Evolutionary conservation across 139 green algal genomes (phyloP).

Genomic region (Pleodorina starrii): DNA sequence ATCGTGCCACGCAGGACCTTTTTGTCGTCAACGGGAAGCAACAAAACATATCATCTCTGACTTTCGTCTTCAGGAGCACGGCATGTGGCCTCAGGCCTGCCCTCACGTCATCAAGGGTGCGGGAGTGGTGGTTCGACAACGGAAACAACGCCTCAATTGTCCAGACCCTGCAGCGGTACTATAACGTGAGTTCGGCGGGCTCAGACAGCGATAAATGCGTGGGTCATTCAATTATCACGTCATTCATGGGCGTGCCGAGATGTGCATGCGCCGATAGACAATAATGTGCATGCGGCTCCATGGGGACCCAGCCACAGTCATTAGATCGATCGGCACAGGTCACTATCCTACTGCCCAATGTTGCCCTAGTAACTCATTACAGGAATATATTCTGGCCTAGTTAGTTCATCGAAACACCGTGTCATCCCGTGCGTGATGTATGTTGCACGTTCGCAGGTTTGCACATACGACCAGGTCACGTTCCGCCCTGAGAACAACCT

Average conservation of each 20-base stretch:
- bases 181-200: slow-evolving; percentile 11
- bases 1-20: slow-evolving; percentile 6
- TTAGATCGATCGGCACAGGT: too few relatives aligned
- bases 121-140: background rate
- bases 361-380: too few relatives aligned
- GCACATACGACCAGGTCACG: background rate
- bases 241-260: too few relatives aligned
- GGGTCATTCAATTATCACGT: too few relatives aligned
- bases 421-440: too few relatives aligned
- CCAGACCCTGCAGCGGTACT: background rate
- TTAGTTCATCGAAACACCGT: too few relatives aligned
- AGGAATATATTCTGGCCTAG: too few relatives aligned
- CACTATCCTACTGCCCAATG: too few relatives aligned
- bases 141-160: background rate
- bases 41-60: slow-evolving; percentile 5
- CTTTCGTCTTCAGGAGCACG: slow-evolving; percentile 13
- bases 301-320: too few relatives aligned
- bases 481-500: background rate
- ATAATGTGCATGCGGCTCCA: too few relatives aligned
- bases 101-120: background rate
- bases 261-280: too few relatives aligned
- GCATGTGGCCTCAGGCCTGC: background rate
- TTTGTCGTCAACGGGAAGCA: background rate
- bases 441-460: background rate
- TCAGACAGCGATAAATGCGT: too few relatives aligned